These are phyloP conservation scores for Exophiala phaeomuriformis DNA, from an alignment of 2,329 filamentous ascomycete genomes.

Conservation along the genomic window DNA sequence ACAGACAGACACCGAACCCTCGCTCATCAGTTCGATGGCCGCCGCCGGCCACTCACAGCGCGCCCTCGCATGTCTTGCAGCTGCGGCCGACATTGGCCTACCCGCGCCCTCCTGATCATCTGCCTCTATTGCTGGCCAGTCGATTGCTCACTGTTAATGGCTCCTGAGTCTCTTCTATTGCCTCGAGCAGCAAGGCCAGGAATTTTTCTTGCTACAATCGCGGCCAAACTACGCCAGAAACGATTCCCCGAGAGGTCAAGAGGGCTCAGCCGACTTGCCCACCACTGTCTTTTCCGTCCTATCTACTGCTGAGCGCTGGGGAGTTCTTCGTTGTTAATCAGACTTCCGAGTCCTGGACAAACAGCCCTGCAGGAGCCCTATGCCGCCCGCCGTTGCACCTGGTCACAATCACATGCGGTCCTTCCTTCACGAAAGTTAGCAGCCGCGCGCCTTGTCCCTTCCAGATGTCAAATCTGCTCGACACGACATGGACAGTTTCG, in stretches of 20 bases:
- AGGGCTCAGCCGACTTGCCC: conserved; percentile 2
- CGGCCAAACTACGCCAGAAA: conserved; percentile 13
- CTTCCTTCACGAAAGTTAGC: conserved; percentile 9
- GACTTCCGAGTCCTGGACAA: conserved; percentile 4
- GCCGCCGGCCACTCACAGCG: conserved; percentile 21
- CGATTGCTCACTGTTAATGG: conserved; percentile 19
- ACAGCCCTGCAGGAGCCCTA: conserved; percentile 10
- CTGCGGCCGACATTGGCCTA: conserved; percentile 21
- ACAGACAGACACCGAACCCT: conserved; percentile 11
- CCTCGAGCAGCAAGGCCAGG: conserved; percentile 19
- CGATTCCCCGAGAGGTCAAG: background rate
- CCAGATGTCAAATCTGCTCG: conserved; percentile 24
- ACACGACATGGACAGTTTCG: conserved; percentile 17
- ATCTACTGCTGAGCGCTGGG: background rate
- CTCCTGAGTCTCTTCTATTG: conserved; percentile 18
- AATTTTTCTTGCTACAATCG: conserved; percentile 18
- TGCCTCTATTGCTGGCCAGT: conserved; percentile 20
- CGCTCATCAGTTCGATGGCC: conserved; percentile 11
- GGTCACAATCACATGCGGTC: conserved; percentile 22
- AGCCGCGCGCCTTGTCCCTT: conserved; percentile 9
- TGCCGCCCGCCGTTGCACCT: conserved; percentile 17
- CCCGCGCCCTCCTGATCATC: conserved; percentile 24
- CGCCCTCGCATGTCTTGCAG: conserved; percentile 24
- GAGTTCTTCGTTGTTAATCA: background rate
- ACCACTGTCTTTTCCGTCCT: conserved; percentile 12